Conservation (phyloP, 768 basidiomycete genomes). For the Mycena epipterygia region DNA sequence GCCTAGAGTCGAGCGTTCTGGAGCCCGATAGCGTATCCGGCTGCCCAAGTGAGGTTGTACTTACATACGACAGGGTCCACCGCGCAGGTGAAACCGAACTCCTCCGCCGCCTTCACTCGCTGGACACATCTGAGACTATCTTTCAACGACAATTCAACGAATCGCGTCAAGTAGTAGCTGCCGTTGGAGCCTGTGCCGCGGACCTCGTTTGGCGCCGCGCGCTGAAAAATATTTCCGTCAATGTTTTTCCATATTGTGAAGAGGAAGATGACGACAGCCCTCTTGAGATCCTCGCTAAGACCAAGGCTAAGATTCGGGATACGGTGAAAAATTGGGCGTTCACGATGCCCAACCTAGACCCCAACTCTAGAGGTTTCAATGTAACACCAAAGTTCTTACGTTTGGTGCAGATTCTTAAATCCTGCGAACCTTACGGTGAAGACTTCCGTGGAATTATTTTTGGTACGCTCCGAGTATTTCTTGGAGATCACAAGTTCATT, state of each 20-base stretch:
- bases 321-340: conserved; percentile 74
- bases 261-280: conserved; percentile 48
- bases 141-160: conserved; percentile 60
- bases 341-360: conserved; percentile 72
- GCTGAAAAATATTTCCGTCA: conserved; percentile 54
- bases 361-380: conserved; percentile 71
- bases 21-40: conserved; percentile 22
- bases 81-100: conserved; percentile 24
- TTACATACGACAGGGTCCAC: conserved; percentile 19
- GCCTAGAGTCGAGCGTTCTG: conserved; percentile 16
- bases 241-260: conserved; percentile 48
- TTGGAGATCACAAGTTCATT: background rate
- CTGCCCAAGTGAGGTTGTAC: conserved; percentile 8
- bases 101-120: conserved; percentile 19
- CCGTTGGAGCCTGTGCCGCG: conserved; percentile 77
- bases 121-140: conserved; percentile 56
- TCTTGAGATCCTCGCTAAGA: conserved; percentile 38
- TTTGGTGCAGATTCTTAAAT: conserved; percentile 70
- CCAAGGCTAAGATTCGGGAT: conserved; percentile 48
- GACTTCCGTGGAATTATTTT: conserved; percentile 75
- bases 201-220: conserved; percentile 79
- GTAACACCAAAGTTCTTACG: conserved; percentile 76
- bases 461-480: conserved; percentile 57
- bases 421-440: conserved; percentile 66
- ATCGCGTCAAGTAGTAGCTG: conserved; percentile 60